Evolutionary conservation across 2,329 filamentous ascomycete genomes (phyloP), one percentile per base, ranked within the genome.

Genomic region (Penicillium janthinellum): DNA sequence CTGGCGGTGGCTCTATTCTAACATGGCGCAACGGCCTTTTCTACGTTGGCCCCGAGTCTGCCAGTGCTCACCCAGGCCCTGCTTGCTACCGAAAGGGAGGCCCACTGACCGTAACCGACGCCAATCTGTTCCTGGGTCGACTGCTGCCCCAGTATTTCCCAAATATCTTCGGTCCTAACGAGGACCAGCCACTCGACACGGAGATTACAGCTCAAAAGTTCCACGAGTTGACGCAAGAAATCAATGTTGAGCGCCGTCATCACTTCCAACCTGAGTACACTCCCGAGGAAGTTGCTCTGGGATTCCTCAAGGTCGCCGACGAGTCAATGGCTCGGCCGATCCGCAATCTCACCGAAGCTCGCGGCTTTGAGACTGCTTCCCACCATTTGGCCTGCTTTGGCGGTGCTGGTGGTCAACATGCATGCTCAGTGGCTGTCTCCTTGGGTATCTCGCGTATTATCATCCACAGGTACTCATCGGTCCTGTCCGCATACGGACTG

Each of bases 31-130:
- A 96, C 64, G 92, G 93, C 0, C 81, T 97, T 0, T 97, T 97
- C 68, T 91, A 95, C 0, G 93, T 97, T 12, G 93, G 93, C 0
- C 93, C 93, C 0, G 93, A 97, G 72, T 96, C 91, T 3, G 93
- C 93, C 0, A 90, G 92, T 38, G 93, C 93, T 2, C 93, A 96
- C 71, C 93, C 93, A 0, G 93, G 93, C 0, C 93, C 93, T 12
- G 92, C 92, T 1, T 96, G 93, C 69, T 97, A 97, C 75, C 86
- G 93, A 14, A 97, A 97, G 75, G 93, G 91, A 0, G 93, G 93
- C 0, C 93, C 93, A 3, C 83, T 94, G 14, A 95, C 93, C 0
- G 93, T 97, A 8, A 97, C 94, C 0, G 93, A 97, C 70, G 93
- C 93, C 5, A 97, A 97, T 67, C 76, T 96, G 5, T 93, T 92